phyloP scores from a whole-genome alignment of 164 flowering plant genomes.

The Litsea cubeba region DNA sequence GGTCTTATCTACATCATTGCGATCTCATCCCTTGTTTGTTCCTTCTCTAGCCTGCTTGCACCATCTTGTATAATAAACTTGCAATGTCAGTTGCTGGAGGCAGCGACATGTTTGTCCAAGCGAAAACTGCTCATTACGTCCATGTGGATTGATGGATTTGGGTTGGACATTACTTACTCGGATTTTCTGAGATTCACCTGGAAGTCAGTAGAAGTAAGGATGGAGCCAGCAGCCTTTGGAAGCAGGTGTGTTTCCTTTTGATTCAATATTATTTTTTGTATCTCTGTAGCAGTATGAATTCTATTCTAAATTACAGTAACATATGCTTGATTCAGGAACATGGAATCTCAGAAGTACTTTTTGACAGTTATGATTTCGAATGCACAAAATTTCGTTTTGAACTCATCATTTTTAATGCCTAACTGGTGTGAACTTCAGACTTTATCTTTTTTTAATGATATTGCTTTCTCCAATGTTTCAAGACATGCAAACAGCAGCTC shows the following conservation, averaged over 20 bases:
- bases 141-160: neutral
- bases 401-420: too few relatives aligned
- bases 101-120: neutral
- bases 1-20: too few relatives aligned
- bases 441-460: neutral
- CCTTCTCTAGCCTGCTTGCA: neutral
- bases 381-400: neutral
- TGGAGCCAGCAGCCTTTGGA: neutral
- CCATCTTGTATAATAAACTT: neutral
- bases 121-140: neutral
- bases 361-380: neutral
- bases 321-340: neutral
- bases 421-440: neutral
- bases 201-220: neutral
- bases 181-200: neutral
- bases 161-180: neutral
- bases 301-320: neutral
- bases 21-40: too few relatives aligned
- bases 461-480: neutral
- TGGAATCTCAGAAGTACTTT: neutral
- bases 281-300: neutral
- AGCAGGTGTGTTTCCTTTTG: neutral
- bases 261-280: too few relatives aligned
- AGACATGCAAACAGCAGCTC: neutral
- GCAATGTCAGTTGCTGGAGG: neutral